Evolutionary conservation across 2,329 filamentous ascomycete genomes (phyloP).

Genomic region (Emericellopsis atlantica): DNA sequence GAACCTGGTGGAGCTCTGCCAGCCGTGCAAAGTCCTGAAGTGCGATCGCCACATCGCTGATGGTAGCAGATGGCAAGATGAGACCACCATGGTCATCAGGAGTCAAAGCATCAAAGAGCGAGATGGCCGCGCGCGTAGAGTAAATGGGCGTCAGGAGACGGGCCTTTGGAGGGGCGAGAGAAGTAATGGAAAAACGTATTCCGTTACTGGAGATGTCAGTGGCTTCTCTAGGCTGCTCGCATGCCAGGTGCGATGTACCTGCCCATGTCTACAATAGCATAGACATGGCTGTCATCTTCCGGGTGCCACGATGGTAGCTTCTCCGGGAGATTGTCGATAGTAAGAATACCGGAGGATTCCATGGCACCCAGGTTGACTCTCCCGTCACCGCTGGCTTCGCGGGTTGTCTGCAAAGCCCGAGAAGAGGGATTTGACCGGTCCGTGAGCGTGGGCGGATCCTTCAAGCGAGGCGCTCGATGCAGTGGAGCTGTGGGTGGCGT

Average conservation of each 20-base stretch:
- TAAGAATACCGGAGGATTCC: constrained; percentile 28
- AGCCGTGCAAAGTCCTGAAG: constrained; percentile 60
- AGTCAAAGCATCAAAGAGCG: constrained; percentile 72
- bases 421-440: background rate
- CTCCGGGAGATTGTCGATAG: constrained; percentile 35
- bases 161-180: constrained; percentile 57
- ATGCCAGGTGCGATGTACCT: constrained; percentile 23
- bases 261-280: constrained; percentile 48
- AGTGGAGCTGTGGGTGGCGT: background rate
- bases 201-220: constrained; percentile 52
- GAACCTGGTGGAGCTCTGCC: constrained; percentile 58
- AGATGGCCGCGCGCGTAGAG: constrained; percentile 67
- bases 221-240: background rate
- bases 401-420: background rate
- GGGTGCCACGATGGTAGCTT: constrained; percentile 36
- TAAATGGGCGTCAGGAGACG: constrained; percentile 69
- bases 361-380: constrained; percentile 7
- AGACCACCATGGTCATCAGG: constrained; percentile 22
- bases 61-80: constrained; percentile 40
- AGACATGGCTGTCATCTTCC: constrained; percentile 32
- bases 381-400: too few relatives aligned
- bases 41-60: constrained; percentile 51
- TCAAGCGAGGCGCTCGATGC: background rate
- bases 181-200: constrained; percentile 82
- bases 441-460: background rate